Conservation (phyloP, 495 filamentous ascomycete genomes). For the Penicillium fimorum region DNA sequence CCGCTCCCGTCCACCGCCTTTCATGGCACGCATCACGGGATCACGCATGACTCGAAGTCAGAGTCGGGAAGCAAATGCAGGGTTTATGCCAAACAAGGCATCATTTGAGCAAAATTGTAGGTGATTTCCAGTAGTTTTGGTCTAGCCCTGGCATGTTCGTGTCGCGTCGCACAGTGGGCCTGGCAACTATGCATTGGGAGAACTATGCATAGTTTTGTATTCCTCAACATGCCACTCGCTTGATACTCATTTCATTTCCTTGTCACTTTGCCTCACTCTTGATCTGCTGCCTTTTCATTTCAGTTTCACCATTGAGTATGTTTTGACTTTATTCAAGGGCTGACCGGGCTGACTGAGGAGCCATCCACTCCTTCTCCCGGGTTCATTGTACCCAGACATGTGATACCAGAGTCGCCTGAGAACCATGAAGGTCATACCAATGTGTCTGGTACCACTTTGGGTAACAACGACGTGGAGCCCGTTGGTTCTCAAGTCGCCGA, state of each 20-base stretch:
- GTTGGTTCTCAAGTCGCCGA: constrained; percentile 1
- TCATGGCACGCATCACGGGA: constrained; percentile 17
- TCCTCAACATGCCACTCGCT: neutral
- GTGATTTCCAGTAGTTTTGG: neutral
- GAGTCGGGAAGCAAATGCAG: constrained; percentile 22
- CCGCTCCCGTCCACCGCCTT: constrained; percentile 13
- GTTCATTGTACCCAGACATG: constrained; percentile 4
- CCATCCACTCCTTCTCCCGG: constrained; percentile 9
- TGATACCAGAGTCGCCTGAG: constrained; percentile 29
- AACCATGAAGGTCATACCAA: constrained; percentile 34
- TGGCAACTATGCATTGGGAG: neutral
- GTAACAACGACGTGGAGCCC: constrained; percentile 17
- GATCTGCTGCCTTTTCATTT: neutral
- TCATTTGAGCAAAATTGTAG: neutral
- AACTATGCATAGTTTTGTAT: neutral
- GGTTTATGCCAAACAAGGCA: neutral
- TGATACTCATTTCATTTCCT: neutral
- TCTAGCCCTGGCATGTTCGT: neutral
- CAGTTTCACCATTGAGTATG: neutral
- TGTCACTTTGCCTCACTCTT: constrained; percentile 9
- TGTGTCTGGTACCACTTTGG: constrained; percentile 43
- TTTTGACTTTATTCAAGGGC: constrained; percentile 21
- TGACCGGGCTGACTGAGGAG: constrained; percentile 18
- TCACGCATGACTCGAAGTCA: constrained; percentile 29
- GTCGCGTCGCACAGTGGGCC: neutral